Evolutionary conservation across 2,329 filamentous ascomycete genomes (phyloP), one percentile per base, ranked within the genome.

Genomic region (Gaeumannomyces sp.): DNA sequence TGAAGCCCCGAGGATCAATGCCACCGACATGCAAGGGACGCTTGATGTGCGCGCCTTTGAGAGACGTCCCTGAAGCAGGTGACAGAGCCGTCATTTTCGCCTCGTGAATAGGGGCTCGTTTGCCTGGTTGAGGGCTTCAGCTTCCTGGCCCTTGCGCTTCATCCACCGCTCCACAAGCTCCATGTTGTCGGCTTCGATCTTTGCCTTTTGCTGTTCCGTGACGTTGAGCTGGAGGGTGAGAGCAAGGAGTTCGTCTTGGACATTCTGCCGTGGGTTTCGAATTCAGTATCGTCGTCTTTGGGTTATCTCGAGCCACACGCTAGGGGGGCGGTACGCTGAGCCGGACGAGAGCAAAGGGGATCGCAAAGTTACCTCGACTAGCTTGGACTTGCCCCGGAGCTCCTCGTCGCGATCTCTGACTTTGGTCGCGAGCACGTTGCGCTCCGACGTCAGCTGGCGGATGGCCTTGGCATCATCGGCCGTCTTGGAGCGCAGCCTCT

Each of bases 141-240:
- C 94, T 78, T 97, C 93, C 73, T 89, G 85, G 4, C 88, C 89
- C 85, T 95, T 95, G 68, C 89, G 83, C 73, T 86, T 87, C 90
- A 98, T 93, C 92, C 93, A 98, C 64, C 95, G 84, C 74, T 93
- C 89, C 64, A 97, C 88, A 64, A 99, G 81, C 69, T 97, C 91
- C 73, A 91, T 88, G 73, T 98, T 98, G 75, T 98, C 95, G 66
- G 82, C 83, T 73, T 88, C 85, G 68, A 96, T 79, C 75, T 87
- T 88, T 73, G 89, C 87, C 33, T 85, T 82, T 72, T 87, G 86
- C 74, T 93, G 85, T 74, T 96, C 93, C 3, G 89, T 88, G 80
- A 97, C 86, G 70, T 95, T 93, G 59, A 97, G 82, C 76, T 98
- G 91, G 69, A 98, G 81, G 70, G 93, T 93, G 60, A 97, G 78